Evolutionary conservation across 164 flowering plant species (phyloP), one percentile per base, ranked within the genome.

Genomic region (Chimonanthus salicifolius): DNA sequence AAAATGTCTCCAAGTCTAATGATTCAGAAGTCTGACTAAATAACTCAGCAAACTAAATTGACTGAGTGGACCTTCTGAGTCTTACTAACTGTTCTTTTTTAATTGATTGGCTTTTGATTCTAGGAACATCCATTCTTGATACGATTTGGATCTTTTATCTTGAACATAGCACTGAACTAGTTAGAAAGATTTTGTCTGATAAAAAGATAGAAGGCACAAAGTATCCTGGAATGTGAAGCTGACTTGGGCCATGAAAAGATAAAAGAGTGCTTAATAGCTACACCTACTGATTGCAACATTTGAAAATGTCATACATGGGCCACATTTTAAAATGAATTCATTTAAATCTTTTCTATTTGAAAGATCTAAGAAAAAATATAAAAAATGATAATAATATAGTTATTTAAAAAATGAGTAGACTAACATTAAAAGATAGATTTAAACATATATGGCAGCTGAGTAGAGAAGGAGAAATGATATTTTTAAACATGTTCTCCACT

Each of bases 221-320:
- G 33, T 33, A 33, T 33, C 54, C 16, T 9, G 5, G 49, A 58
- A 62, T 33, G 64, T 62, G 65, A 71, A 71, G 18, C 58, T 60
- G 73, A 60, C 66, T 3, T 18, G 3, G 66, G 44, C 11, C 44
- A 16, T 10, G 21, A 18, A 44, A 51, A 44, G 10, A 43, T 9
- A 46, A 13, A 44, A 44, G 6, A 60, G 15, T 7, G 46, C 33
- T 5, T 16, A 15, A 58, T 13, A 6, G 58, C 5, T 7, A 44
- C 6, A 11, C 65, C 33, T 44, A 21, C 4, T 33, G 66, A 71
- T n/a, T 60, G 64, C 66, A 46, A 71, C 73, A 58, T 46, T 65
- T 18, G 16, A 71, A 48, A 0, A 16, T 3, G 3, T 13, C 50
- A 68, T 47, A 47, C 18, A 7, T 48, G 15, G 16, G 13, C 54